Evolutionary conservation across 2,329 filamentous ascomycete species (phyloP).

Genomic region (Thielaviopsis populi): DNA sequence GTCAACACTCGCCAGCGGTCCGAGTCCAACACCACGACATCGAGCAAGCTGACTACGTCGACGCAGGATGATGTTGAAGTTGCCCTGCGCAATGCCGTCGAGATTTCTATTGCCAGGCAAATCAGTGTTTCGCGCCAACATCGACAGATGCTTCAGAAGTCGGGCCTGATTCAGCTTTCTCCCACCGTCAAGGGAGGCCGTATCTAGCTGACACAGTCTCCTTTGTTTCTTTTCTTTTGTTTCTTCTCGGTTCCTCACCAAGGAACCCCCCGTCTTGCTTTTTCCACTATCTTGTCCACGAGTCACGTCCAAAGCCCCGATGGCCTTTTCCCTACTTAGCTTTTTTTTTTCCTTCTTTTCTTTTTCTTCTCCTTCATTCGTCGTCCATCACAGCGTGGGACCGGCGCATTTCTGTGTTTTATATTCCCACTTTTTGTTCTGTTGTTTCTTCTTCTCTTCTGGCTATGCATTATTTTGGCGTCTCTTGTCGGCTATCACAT

Average conservation of each 20-base stretch:
- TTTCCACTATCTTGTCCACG: not conserved
- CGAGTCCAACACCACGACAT: constrained; percentile 24
- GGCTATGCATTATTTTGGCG: constrained; percentile 4
- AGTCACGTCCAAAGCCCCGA: not conserved
- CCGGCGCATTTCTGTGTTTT: not conserved
- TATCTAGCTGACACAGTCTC: constrained; percentile 4
- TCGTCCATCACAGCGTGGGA: not conserved
- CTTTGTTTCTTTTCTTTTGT: constrained; percentile 17
- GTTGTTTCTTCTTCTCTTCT: not conserved
- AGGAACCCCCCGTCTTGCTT: constrained; percentile 3
- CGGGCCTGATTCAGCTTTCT: constrained; percentile 15
- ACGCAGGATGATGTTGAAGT: constrained; percentile 27
- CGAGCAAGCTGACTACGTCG: constrained; percentile 24
- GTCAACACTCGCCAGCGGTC: constrained; percentile 18
- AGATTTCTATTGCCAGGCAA: constrained; percentile 53
- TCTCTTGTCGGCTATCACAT: not conserved
- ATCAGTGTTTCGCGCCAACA: constrained; percentile 51
- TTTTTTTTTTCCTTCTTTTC: not conserved
- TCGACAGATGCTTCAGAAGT: constrained; percentile 33
- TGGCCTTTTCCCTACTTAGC: not conserved
- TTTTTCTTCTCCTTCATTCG: not conserved
- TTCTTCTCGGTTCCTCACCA: constrained; percentile 10
- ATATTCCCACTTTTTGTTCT: not conserved
- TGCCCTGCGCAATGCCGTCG: constrained; percentile 39
- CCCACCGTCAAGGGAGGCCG: constrained; percentile 19